These are phyloP conservation scores for Debaryomycetaceae sp. DNA, from an alignment of 1,139 yeast species.

Conservation along the genomic window DNA sequence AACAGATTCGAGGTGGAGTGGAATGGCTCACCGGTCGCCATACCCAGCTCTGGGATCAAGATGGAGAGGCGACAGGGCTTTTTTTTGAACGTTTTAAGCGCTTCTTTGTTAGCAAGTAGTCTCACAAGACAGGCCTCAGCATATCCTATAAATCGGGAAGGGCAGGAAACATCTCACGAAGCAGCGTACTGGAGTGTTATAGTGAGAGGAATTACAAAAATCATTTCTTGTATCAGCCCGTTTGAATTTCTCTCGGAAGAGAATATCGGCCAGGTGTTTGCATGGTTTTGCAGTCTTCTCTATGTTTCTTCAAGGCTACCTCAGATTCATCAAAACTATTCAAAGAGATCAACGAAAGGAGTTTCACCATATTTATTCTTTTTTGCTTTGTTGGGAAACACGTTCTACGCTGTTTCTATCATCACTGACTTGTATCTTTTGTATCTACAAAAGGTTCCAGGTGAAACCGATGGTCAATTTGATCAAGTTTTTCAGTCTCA, in stretches of 20 bases:
- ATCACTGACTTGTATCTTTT: slow-evolving; percentile 24
- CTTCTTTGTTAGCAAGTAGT: slow-evolving; percentile 1
- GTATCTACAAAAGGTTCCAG: not conserved
- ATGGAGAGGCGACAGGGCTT: not conserved
- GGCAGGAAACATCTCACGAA: not conserved
- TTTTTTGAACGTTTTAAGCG: slow-evolving; percentile 1
- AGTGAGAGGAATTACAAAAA: not conserved
- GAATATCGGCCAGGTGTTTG: slow-evolving; percentile 49
- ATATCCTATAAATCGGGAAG: not conserved
- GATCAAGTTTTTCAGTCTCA: slow-evolving; percentile 19
- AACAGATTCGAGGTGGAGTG: slow-evolving; percentile 8
- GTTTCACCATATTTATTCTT: slow-evolving; percentile 33
- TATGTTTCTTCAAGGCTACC: slow-evolving; percentile 78
- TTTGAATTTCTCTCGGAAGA: not conserved
- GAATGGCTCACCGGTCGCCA: slow-evolving; percentile 1
- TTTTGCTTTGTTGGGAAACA: slow-evolving; percentile 36
- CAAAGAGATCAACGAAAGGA: slow-evolving; percentile 31
- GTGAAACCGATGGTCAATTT: not conserved
- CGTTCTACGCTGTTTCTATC: slow-evolving; percentile 33
- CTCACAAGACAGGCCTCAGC: slow-evolving; percentile 1
- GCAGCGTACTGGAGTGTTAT: not conserved
- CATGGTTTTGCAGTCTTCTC: slow-evolving; percentile 74
- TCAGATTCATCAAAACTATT: slow-evolving; percentile 51
- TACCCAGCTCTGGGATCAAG: not conserved
- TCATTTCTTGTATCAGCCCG: not conserved